These are phyloP conservation scores for Penicillium crystallinum DNA, from an alignment of 495 filamentous ascomycete genomes.

Conservation along the genomic window DNA sequence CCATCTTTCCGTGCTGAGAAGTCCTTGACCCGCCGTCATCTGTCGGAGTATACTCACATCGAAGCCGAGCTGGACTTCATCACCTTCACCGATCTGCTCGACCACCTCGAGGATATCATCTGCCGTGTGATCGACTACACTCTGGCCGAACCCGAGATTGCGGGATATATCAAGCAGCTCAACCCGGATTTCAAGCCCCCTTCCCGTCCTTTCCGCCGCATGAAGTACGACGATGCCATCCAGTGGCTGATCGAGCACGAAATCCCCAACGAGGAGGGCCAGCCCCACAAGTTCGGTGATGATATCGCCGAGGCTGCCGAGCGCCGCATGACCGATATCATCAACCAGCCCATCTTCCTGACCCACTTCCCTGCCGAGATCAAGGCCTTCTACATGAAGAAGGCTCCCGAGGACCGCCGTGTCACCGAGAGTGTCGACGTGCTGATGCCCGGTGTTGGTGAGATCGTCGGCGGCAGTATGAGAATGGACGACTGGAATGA, in stretches of 20 bases:
- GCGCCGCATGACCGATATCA: conserved; percentile 92
- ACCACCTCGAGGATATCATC: conserved; percentile 84
- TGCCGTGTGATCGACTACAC: conserved; percentile 76
- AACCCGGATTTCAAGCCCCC: conserved; percentile 86
- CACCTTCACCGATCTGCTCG: conserved; percentile 85
- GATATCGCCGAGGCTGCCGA: conserved; percentile 98
- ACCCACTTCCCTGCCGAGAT: conserved; percentile 96
- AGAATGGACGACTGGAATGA: conserved; percentile 93
- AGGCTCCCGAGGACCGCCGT: conserved; percentile 71
- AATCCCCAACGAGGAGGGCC: conserved; percentile 87
- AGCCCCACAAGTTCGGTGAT: conserved; percentile 87
- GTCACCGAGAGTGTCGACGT: conserved; percentile 96
- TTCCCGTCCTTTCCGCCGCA: conserved; percentile 82
- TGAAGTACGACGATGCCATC: conserved; percentile 94
- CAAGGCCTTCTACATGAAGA: conserved; percentile 99
- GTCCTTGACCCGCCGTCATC: conserved; percentile 85
- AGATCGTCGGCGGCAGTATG: conserved; percentile 97
- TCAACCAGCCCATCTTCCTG: conserved; percentile 91
- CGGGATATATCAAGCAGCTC: conserved; percentile 67
- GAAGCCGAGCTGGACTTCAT: conserved; percentile 98
- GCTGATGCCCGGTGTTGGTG: conserved; percentile 93
- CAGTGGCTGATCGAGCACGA: conserved; percentile 84
- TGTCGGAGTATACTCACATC: conserved; percentile 95
- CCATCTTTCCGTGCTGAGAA: conserved; percentile 99
- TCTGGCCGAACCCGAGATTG: conserved; percentile 65